These are phyloP conservation scores for Starmerella scarabaei DNA, from an alignment of 805 yeast species.

Conservation along the genomic window DNA sequence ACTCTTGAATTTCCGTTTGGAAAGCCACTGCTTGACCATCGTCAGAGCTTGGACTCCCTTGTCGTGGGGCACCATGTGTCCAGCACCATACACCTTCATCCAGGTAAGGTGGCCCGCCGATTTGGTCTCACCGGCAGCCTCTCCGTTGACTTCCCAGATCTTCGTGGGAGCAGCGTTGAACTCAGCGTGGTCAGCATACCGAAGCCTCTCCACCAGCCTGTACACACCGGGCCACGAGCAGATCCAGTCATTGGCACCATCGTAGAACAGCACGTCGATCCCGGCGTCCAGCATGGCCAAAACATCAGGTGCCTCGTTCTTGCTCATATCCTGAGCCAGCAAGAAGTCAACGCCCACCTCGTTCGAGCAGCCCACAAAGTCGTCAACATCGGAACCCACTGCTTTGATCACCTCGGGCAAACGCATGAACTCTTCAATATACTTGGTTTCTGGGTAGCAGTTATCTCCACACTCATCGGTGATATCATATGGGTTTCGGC, in stretches of 20 bases:
- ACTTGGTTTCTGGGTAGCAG: conserved; percentile 70
- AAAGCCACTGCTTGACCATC: conserved; percentile 76
- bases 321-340: conserved; percentile 84
- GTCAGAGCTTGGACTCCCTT: conserved; percentile 67
- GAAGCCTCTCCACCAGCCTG: conserved; percentile 64
- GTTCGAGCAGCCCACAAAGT: conserved; percentile 39
- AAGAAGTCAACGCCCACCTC: conserved; percentile 68
- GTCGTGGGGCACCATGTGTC: conserved; percentile 92
- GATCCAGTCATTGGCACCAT: conserved; percentile 92
- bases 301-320: conserved; percentile 68
- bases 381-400: conserved; percentile 81
- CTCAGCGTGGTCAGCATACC: conserved; percentile 48
- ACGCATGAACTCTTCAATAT: conserved; percentile 70
- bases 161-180: conserved; percentile 33
- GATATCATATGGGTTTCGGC: conserved; percentile 83
- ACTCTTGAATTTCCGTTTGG: conserved; percentile 13
- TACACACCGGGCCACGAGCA: conserved; percentile 95
- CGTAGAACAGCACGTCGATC: conserved; percentile 76
- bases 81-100: conserved; percentile 76
- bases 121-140: conserved; percentile 57
- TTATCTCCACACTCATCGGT: conserved; percentile 59
- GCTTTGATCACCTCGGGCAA: conserved; percentile 60
- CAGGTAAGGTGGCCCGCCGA: conserved; percentile 62
- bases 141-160: conserved; percentile 33
- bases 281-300: conserved; percentile 55